Conservation (phyloP, 805 yeast species). For the Millerago galiae region DNA sequence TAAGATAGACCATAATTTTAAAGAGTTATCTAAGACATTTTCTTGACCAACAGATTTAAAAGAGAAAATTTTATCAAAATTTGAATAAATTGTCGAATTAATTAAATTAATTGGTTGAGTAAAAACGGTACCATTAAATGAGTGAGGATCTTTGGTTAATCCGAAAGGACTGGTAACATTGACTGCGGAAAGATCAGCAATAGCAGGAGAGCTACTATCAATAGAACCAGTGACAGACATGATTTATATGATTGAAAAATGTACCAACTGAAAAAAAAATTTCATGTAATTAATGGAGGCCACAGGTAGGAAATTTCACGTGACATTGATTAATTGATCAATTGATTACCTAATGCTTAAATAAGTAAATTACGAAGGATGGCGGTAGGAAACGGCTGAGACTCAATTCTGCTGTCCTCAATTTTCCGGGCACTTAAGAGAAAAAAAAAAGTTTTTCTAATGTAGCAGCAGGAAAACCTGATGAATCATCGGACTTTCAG, state of each 20-base stretch:
- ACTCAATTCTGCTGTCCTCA: no score
- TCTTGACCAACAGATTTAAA: slow-evolving; percentile 64
- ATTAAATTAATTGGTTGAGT: slow-evolving; percentile 51
- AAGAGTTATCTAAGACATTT: slow-evolving; percentile 51
- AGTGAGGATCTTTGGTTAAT: slow-evolving; percentile 48
- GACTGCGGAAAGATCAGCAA: slow-evolving; percentile 31
- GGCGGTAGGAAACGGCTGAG: no score
- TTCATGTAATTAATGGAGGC: no score
- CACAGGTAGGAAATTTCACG: no score
- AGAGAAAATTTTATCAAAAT: slow-evolving; percentile 52
- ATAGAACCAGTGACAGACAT: slow-evolving; percentile 20
- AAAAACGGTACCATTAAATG: slow-evolving; percentile 41
- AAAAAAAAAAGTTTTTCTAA: no score
- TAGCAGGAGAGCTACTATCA: slow-evolving; percentile 14
- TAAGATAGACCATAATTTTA: slow-evolving; percentile 53
- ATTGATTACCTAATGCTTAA: no score
- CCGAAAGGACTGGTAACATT: slow-evolving; percentile 52
- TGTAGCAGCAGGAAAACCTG: no score
- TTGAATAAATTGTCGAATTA: slow-evolving; percentile 45
- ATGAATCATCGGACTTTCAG: no score
- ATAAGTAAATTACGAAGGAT: no score
- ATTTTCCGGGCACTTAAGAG: no score
- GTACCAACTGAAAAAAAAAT: background rate
- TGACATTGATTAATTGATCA: no score
- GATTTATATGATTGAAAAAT: background rate